Evolutionary conservation across 768 basidiomycete species (phyloP).

Genomic region (Lentinula lateritia): DNA sequence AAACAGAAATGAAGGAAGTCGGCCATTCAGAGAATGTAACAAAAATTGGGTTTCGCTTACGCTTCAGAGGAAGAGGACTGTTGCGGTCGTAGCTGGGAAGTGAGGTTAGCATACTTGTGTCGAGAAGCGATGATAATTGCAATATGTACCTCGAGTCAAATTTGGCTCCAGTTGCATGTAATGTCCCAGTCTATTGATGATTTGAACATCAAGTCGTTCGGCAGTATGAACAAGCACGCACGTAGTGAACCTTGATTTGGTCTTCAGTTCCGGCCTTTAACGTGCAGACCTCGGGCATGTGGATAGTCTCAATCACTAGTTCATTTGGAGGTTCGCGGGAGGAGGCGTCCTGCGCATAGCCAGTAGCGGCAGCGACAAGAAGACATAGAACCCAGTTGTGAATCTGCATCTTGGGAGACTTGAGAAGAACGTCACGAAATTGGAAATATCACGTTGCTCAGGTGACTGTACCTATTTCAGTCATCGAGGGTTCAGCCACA

Average conservation of each 20-base stretch:
- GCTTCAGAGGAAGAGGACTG: conserved; percentile 70
- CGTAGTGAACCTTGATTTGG: conserved; percentile 72
- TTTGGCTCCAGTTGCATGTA: conserved; percentile 70
- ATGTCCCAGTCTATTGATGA: conserved; percentile 63
- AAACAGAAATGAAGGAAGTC: neutral
- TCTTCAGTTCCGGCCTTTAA: conserved; percentile 57
- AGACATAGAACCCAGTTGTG: conserved; percentile 42
- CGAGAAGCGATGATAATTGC: neutral
- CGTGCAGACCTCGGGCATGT: conserved; percentile 50
- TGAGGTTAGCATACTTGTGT: neutral
- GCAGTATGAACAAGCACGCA: conserved; percentile 22
- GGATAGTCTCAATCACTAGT: conserved; percentile 59
- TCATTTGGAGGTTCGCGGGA: conserved; percentile 38
- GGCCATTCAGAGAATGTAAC: no score
- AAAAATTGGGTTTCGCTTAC: conserved; percentile 32
- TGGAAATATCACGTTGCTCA: neutral
- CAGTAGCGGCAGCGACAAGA: conserved; percentile 41
- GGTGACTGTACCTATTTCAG: neutral
- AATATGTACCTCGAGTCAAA: conserved; percentile 79
- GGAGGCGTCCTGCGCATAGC: conserved; percentile 11
- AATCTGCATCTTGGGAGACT: conserved; percentile 41
- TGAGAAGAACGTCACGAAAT: conserved; percentile 5
- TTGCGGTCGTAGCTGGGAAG: conserved; percentile 60
- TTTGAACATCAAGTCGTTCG: neutral
- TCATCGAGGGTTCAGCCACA: neutral